A percentile compares a stretch with the other conserved stretches of the same genome.
Evolutionary conservation across 1,284 basidiomycete genomes (phyloP).

Genomic region (Ustilago loliicola): DNA sequence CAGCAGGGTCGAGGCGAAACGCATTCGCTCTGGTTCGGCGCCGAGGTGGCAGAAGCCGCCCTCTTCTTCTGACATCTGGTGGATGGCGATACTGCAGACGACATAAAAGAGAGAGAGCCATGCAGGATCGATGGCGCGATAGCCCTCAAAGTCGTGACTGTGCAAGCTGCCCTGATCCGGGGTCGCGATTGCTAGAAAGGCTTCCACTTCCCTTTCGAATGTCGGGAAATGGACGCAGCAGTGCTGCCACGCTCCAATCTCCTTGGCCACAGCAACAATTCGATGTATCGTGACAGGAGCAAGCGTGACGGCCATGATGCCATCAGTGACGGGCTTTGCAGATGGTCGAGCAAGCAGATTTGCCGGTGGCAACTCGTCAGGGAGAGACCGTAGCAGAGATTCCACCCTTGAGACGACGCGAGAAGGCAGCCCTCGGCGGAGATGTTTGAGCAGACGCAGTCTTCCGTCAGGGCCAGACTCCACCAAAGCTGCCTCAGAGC

Average conservation of each 20-base stretch:
- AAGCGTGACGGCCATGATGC: conserved; percentile 28
- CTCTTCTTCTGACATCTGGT: conserved; percentile 56
- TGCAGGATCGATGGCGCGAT: conserved; percentile 44
- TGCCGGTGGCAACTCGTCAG: conserved; percentile 41
- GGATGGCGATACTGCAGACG: conserved; percentile 53
- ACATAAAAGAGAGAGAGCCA: conserved; percentile 55
- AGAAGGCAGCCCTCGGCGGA: conserved; percentile 34
- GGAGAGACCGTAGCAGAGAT: conserved; percentile 20
- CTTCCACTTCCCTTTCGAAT: conserved; percentile 49
- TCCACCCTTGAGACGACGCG: conserved; percentile 35
- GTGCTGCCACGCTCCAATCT: conserved; percentile 57
- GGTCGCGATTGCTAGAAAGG: conserved; percentile 34
- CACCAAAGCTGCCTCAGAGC: not conserved
- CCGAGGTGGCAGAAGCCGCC: conserved; percentile 27
- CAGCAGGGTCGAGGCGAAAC: conserved; percentile 32
- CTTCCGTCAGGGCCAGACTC: conserved; percentile 14
- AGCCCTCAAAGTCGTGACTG: conserved; percentile 27
- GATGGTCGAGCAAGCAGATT: conserved; percentile 39
- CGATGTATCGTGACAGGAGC: conserved; percentile 24
- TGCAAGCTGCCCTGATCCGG: conserved; percentile 3
- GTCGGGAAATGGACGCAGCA: conserved; percentile 55
- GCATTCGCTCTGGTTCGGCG: conserved; percentile 32
- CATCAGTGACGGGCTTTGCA: conserved; percentile 26
- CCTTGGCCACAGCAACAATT: conserved; percentile 41
- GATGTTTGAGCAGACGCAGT: conserved; percentile 45